Conservation (phyloP, 805 yeast species). For the Nakazawaea anatomiae region DNA sequence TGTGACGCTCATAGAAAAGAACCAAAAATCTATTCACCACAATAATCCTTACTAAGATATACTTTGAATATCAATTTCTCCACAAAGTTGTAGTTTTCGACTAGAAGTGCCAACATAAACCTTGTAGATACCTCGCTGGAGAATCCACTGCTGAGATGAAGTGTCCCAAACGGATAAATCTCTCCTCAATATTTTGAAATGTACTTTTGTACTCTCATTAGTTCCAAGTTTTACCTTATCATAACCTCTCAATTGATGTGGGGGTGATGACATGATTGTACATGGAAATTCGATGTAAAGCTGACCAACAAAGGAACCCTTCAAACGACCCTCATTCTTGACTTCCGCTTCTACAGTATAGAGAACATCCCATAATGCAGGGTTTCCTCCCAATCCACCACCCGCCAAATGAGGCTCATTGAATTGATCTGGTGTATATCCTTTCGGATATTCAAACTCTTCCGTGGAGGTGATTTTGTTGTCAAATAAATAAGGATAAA, state of each 20-base stretch:
- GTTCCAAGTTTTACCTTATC: conserved; percentile 44
- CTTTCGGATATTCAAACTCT: conserved; percentile 34
- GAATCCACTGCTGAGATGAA: conserved; percentile 49
- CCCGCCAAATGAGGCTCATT: conserved; percentile 33
- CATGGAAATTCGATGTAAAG: conserved; percentile 48
- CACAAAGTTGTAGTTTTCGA: conserved; percentile 38
- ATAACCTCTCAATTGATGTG: conserved; percentile 48
- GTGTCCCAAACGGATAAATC: conserved; percentile 56
- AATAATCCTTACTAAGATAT: not conserved
- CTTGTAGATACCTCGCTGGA: conserved; percentile 49
- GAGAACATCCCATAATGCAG: conserved; percentile 49
- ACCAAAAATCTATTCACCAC: too few species aligned
- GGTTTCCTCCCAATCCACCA: conserved; percentile 19
- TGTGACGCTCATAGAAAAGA: too few species aligned
- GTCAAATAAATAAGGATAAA: conserved; percentile 47
- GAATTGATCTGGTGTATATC: conserved; percentile 30
- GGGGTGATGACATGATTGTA: conserved; percentile 43
- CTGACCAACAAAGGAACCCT: conserved; percentile 47
- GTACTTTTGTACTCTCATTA: conserved; percentile 30
- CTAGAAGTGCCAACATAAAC: conserved; percentile 46
- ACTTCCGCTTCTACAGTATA: conserved; percentile 39
- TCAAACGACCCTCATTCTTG: conserved; percentile 39
- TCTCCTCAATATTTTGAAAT: conserved; percentile 41
- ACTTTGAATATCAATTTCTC: conserved; percentile 29
- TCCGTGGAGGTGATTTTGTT: conserved; percentile 28